These are phyloP conservation scores for Epichloe gansuensis DNA, from an alignment of 2,329 filamentous ascomycete genomes.

Conservation along the genomic window DNA sequence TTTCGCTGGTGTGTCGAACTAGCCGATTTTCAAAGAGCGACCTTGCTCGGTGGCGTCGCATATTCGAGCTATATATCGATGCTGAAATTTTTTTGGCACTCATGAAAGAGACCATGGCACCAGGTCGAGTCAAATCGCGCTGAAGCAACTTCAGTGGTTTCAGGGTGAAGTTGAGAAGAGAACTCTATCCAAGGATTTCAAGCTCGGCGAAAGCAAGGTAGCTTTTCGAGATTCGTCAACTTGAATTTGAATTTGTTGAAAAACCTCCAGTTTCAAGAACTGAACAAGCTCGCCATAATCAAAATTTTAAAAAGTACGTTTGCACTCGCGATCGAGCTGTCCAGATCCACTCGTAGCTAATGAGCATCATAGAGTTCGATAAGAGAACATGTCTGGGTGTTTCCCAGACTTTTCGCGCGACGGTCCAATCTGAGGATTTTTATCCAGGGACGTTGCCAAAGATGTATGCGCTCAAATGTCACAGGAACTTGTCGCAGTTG, in stretches of 20 bases:
- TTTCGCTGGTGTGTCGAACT: conserved; percentile 54
- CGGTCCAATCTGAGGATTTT: conserved; percentile 46
- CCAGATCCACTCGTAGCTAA: background rate
- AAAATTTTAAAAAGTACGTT: conserved; percentile 75
- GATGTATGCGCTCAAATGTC: conserved; percentile 66
- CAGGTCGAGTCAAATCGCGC: conserved; percentile 52
- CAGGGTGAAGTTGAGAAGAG: conserved; percentile 52
- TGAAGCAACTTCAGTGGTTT: conserved; percentile 59
- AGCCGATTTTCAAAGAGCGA: conserved; percentile 51
- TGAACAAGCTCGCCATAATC: conserved; percentile 63
- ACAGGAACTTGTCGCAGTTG: conserved; percentile 56
- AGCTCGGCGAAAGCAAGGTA: conserved; percentile 48
- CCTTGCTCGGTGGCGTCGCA: conserved; percentile 63
- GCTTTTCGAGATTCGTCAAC: conserved; percentile 55
- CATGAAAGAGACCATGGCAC: conserved; percentile 59
- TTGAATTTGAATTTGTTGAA: conserved; percentile 69
- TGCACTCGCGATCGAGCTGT: too few relatives aligned
- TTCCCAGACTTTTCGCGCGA: conserved; percentile 47
- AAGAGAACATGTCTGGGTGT: conserved; percentile 69
- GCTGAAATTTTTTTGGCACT: conserved; percentile 74
- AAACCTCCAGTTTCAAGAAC: conserved; percentile 71
- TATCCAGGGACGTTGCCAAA: conserved; percentile 58
- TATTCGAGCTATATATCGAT: conserved; percentile 73
- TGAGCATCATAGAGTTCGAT: conserved; percentile 54
- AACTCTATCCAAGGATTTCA: conserved; percentile 49